Evolutionary conservation across 2,329 filamentous ascomycete species (phyloP).

Genomic region (Metarhizium humberi): DNA sequence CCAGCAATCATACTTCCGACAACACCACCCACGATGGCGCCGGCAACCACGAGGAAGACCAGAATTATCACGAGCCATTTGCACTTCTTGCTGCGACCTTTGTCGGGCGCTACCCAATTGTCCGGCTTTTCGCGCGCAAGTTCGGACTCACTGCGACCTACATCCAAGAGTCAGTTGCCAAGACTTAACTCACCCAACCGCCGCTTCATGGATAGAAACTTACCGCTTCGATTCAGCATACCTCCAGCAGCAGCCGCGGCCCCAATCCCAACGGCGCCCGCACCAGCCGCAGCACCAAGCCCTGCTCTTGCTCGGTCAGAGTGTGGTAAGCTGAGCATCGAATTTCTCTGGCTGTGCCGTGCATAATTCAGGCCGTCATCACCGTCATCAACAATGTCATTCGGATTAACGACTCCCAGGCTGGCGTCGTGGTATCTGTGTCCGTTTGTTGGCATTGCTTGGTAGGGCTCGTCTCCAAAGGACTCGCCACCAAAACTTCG

Average conservation of each 20-base stretch:
- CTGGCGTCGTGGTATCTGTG: conserved; percentile 33
- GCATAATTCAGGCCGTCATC: conserved; percentile 67
- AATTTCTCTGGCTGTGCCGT: conserved; percentile 36
- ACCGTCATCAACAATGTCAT: conserved; percentile 76
- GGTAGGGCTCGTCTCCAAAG: conserved; percentile 59
- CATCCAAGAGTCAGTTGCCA: background rate
- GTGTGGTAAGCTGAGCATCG: conserved; percentile 49
- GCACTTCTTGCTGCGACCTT: conserved; percentile 52
- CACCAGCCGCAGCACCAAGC: conserved; percentile 23
- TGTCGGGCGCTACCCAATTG: conserved; percentile 24
- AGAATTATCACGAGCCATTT: conserved; percentile 59
- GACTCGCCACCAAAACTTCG: conserved; percentile 33
- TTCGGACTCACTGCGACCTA: conserved; percentile 5
- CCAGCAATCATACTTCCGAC: conserved; percentile 63
- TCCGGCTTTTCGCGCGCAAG: conserved; percentile 10
- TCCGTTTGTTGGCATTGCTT: conserved; percentile 23
- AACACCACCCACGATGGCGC: conserved; percentile 64
- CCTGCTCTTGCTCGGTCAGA: conserved; percentile 23
- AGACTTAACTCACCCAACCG: background rate
- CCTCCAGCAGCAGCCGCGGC: conserved; percentile 19
- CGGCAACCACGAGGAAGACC: conserved; percentile 56
- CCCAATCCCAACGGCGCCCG: conserved; percentile 19
- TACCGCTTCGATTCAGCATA: conserved; percentile 18
- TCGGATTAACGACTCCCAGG: conserved; percentile 60
- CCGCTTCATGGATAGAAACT: background rate